phyloP scores from a whole-genome alignment of 106 monocot genomes.

The Xerophyta viscosa region DNA sequence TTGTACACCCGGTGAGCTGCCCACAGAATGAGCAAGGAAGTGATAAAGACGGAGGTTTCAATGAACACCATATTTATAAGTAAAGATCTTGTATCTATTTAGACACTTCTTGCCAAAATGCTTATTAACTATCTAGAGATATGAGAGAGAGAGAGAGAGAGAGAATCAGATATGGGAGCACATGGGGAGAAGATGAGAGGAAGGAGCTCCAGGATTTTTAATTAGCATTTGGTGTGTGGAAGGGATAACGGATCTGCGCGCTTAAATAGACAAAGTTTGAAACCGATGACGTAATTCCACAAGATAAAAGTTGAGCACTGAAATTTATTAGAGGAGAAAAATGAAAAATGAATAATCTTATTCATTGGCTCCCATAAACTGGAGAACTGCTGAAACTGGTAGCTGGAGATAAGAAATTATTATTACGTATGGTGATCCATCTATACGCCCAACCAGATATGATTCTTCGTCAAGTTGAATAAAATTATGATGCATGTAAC shows the following conservation, averaged over 20 bases:
- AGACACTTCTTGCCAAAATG: background rate
- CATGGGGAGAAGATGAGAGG: background rate
- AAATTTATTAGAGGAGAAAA: no score
- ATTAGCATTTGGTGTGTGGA: background rate
- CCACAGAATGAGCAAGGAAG: background rate
- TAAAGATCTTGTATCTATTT: background rate
- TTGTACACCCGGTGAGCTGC: constrained; percentile 6
- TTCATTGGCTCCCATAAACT: no score
- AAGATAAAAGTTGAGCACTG: no score
- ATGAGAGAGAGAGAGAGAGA: background rate
- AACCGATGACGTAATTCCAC: no score
- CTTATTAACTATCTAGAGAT: background rate
- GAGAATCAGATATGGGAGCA: constrained; percentile 6
- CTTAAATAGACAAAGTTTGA: constrained; percentile 5
- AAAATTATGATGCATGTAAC: no score
- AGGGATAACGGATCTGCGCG: background rate
- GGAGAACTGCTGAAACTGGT: no score
- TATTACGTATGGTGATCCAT: no score
- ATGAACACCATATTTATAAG: background rate
- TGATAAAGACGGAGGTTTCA: background rate
- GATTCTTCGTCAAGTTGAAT: no score
- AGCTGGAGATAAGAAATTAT: no score
- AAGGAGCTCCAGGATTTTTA: background rate
- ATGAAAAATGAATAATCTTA: no score
- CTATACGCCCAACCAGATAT: no score